phyloP scores from a whole-genome alignment of 140 eudicot genomes.

The Ambrosia hybrid region DNA sequence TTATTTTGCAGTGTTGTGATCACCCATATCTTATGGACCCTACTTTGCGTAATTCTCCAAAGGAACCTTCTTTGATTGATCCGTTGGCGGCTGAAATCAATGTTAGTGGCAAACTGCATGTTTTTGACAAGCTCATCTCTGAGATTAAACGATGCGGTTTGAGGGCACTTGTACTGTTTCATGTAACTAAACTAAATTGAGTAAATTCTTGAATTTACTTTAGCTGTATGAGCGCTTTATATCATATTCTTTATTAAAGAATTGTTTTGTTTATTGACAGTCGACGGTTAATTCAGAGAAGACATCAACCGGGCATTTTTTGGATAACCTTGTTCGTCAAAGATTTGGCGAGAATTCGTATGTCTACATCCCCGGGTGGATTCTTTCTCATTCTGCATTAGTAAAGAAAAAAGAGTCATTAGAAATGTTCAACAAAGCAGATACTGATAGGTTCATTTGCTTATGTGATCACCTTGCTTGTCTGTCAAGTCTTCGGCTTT shows the following conservation, averaged over 20 bases:
- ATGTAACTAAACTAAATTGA: slow-evolving; percentile 39
- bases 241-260: neutral
- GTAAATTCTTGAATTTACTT: neutral
- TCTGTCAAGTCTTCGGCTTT: slow-evolving; percentile 37
- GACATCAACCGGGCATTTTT: slow-evolving; percentile 52
- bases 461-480: slow-evolving; percentile 59
- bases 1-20: slow-evolving; percentile 69
- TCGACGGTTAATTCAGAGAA: slow-evolving; percentile 40
- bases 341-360: slow-evolving; percentile 66
- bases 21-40: slow-evolving; percentile 80
- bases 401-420: slow-evolving; percentile 34
- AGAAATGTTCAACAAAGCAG: slow-evolving; percentile 40
- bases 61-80: slow-evolving; percentile 32
- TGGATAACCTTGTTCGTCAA: slow-evolving; percentile 59
- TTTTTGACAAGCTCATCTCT: slow-evolving; percentile 54
- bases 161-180: slow-evolving; percentile 61
- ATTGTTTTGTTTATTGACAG: slow-evolving; percentile 25
- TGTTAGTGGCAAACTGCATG: slow-evolving; percentile 64
- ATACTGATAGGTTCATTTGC: slow-evolving; percentile 38
- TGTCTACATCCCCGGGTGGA: slow-evolving; percentile 33
- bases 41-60: slow-evolving; percentile 39
- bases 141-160: slow-evolving; percentile 46
- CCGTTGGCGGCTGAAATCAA: slow-evolving; percentile 51
- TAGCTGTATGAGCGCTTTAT: neutral
- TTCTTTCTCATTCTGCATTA: neutral